A percentile compares a stretch with the other conserved stretches of the same genome.
These are phyloP conservation scores for Phytopythium chamaehyphon DNA, from an alignment of 352 stramenopile genomes.

Conservation along the genomic window DNA sequence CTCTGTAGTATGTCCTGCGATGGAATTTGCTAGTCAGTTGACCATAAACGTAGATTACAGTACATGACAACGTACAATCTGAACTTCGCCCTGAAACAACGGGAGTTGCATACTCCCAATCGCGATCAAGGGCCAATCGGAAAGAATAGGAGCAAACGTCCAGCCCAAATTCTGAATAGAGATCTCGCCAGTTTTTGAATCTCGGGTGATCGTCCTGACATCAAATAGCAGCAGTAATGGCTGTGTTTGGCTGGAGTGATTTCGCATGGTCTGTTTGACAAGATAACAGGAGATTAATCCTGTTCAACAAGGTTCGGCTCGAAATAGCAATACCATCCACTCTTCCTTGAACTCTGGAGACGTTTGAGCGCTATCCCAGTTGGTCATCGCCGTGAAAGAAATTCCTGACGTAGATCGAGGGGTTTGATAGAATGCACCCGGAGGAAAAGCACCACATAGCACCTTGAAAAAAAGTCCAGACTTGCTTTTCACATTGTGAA, in stretches of 20 bases:
- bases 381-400: conserved; percentile 53
- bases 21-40: too few relatives aligned
- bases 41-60: too few relatives aligned
- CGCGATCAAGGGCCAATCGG: conserved; percentile 27
- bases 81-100: conserved; percentile 56
- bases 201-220: conserved; percentile 38
- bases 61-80: conserved; percentile 35
- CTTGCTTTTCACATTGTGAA: conserved; percentile 68
- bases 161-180: conserved; percentile 49
- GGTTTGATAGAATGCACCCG: conserved; percentile 57
- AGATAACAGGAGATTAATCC: too few relatives aligned
- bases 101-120: conserved; percentile 47
- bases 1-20: conserved; percentile 38
- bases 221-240: conserved; percentile 48
- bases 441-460: conserved; percentile 45
- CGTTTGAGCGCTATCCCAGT: conserved; percentile 54
- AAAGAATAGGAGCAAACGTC: conserved; percentile 59
- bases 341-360: conserved; percentile 60
- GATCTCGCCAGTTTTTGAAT: conserved; percentile 39
- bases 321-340: conserved; percentile 31
- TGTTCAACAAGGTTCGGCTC: neutral
- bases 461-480: conserved; percentile 45
- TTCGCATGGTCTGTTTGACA: conserved; percentile 48
- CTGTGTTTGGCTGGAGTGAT: conserved; percentile 17
- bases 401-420: conserved; percentile 46